A percentile compares a stretch with the other conserved stretches of the same genome.
These are phyloP conservation scores for Talaromyces sp. DNA, from an alignment of 2,329 filamentous ascomycete species.

Conservation along the genomic window DNA sequence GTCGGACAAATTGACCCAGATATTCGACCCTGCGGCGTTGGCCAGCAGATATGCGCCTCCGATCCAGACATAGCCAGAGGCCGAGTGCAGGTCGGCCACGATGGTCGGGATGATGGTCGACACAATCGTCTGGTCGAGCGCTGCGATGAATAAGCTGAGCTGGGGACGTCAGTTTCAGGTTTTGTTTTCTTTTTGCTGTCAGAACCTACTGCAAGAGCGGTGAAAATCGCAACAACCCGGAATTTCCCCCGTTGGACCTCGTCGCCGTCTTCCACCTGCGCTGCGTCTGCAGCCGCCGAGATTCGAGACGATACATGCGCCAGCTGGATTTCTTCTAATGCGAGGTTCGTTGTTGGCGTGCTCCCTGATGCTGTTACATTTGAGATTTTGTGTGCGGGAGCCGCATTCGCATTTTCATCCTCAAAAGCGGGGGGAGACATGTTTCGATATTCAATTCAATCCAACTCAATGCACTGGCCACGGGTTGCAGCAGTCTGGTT, in stretches of 20 bases:
- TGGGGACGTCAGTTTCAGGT: slow-evolving; percentile 4
- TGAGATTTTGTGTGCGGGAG: background rate
- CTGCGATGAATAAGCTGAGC: slow-evolving; percentile 29
- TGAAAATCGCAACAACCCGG: slow-evolving; percentile 4
- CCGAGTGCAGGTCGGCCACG: slow-evolving; percentile 57
- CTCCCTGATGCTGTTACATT: background rate
- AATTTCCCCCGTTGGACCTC: background rate
- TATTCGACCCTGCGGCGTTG: slow-evolving; percentile 60
- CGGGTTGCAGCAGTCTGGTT: no score
- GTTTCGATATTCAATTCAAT: background rate
- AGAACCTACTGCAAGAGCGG: slow-evolving; percentile 5
- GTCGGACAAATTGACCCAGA: slow-evolving; percentile 62
- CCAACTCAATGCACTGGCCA: background rate
- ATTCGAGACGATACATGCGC: slow-evolving; percentile 22
- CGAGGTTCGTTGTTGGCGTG: background rate
- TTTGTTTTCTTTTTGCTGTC: background rate
- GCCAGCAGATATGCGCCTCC: slow-evolving; percentile 68
- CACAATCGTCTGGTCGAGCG: slow-evolving; percentile 50
- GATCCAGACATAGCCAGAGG: slow-evolving; percentile 71
- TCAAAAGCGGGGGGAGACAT: background rate
- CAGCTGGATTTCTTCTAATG: slow-evolving; percentile 6
- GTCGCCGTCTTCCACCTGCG: background rate
- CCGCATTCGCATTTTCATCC: background rate
- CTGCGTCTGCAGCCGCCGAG: slow-evolving; percentile 5
- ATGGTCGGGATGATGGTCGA: slow-evolving; percentile 60